Percentiles rank a stretch among this genome's conserved stretches.
Evolutionary conservation across 352 stramenopile genomes (phyloP).

Genomic region (Globisporangium acanthophoron): DNA sequence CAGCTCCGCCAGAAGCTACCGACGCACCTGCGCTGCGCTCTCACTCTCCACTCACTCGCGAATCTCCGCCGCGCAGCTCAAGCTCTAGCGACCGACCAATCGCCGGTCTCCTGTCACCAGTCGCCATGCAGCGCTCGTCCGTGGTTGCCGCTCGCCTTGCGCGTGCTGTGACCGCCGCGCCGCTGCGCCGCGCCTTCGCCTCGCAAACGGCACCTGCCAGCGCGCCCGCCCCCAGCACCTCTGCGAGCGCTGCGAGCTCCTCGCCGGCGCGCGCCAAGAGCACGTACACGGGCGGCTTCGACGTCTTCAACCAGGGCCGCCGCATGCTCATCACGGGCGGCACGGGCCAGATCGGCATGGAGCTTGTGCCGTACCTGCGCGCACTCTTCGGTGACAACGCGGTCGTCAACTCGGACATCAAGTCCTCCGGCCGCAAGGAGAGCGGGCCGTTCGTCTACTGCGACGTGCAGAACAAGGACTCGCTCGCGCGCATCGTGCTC

Average conservation of each 20-base stretch:
- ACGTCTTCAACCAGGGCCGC: constrained; percentile 41
- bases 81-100: no score
- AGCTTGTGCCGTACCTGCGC: constrained; percentile 77
- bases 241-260: not conserved
- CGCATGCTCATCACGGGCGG: constrained; percentile 77
- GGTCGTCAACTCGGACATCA: constrained; percentile 85
- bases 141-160: constrained; percentile 5
- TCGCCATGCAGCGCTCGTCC: no score
- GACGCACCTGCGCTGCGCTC: not conserved
- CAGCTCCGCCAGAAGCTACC: no score
- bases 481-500: constrained; percentile 74
- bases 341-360: constrained; percentile 84
- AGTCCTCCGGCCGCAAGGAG: constrained; percentile 46
- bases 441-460: constrained; percentile 69
- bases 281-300: constrained; percentile 46
- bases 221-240: constrained; percentile 5
- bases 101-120: no score
- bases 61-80: not conserved
- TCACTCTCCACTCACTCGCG: not conserved
- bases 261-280: constrained; percentile 18
- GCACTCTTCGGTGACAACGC: constrained; percentile 47
- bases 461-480: constrained; percentile 71
- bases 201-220: constrained; percentile 7
- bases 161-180: constrained; percentile 1
- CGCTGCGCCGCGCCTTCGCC: constrained; percentile 8